phyloP scores from a whole-genome alignment of 2,329 filamentous ascomycete genomes.

The Cercospora zeae-maydis region DNA sequence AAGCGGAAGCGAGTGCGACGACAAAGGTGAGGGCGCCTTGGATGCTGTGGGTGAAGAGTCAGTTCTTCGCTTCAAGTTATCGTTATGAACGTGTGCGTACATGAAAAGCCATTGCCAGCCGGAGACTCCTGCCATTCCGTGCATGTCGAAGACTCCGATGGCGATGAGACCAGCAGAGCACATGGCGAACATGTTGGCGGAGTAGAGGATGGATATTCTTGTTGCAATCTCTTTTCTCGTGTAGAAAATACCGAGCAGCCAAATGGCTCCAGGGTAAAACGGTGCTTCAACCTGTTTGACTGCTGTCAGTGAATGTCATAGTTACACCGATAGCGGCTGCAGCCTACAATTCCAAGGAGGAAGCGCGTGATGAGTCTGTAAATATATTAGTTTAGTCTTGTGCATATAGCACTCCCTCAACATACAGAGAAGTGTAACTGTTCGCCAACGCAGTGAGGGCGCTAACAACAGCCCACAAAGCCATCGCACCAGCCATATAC shows the following conservation, averaged over 20 bases:
- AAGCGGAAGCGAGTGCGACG: not conserved
- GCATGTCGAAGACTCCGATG: slow-evolving; percentile 29
- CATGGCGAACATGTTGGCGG: slow-evolving; percentile 36
- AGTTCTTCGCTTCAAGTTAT: not conserved
- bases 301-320: not conserved
- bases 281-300: slow-evolving; percentile 30
- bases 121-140: slow-evolving; percentile 31
- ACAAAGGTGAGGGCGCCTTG: slow-evolving; percentile 10
- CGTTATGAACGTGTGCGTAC: not conserved
- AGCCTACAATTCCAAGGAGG: slow-evolving; percentile 33
- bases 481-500: slow-evolving; percentile 40
- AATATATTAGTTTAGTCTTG: not conserved
- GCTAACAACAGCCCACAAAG: slow-evolving; percentile 36
- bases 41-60: slow-evolving; percentile 27
- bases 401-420: slow-evolving; percentile 15
- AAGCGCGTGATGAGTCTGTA: slow-evolving; percentile 17
- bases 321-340: not conserved
- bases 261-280: slow-evolving; percentile 39
- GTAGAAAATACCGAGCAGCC: slow-evolving; percentile 45
- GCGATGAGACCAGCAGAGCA: slow-evolving; percentile 26
- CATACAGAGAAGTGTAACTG: slow-evolving; percentile 38
- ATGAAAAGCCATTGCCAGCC: slow-evolving; percentile 33
- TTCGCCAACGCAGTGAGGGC: slow-evolving; percentile 39
- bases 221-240: slow-evolving; percentile 40
- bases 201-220: slow-evolving; percentile 39